Percentiles rank a stretch among this genome's conserved stretches.
Evolutionary conservation across 129 eudicot species (phyloP).

Genomic region (Centrapalus pauciflorus): DNA sequence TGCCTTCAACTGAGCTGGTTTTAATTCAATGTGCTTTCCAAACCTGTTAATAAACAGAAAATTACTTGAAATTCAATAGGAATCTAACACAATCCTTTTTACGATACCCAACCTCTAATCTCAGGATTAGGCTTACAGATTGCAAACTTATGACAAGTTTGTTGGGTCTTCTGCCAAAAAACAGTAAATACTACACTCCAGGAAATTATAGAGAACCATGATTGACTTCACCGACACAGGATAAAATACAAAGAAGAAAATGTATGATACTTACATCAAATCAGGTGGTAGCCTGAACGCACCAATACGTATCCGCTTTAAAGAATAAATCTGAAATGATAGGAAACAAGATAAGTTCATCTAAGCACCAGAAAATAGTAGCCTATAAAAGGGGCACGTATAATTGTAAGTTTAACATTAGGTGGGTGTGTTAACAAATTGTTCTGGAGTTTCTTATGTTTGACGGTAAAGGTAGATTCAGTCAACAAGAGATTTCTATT

Average conservation of each 20-base stretch:
- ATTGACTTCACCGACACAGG: too few relatives aligned
- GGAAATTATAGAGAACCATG: background rate
- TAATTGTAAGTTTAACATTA: background rate
- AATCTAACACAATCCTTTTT: background rate
- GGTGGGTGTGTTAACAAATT: too few relatives aligned
- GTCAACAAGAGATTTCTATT: too few relatives aligned
- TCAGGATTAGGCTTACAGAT: too few relatives aligned
- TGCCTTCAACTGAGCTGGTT: slow-evolving; percentile 57
- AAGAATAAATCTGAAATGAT: slow-evolving; percentile 60
- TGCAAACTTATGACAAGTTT: too few relatives aligned
- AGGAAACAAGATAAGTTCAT: background rate
- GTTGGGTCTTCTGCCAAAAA: background rate
- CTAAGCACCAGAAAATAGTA: too few relatives aligned
- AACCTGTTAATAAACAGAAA: slow-evolving; percentile 40
- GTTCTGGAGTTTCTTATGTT: too few relatives aligned
- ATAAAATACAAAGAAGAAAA: background rate
- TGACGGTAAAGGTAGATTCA: too few relatives aligned
- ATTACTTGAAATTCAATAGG: background rate
- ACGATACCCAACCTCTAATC: background rate
- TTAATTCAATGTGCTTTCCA: slow-evolving; percentile 76
- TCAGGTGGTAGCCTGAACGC: slow-evolving; percentile 92
- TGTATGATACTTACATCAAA: slow-evolving; percentile 59
- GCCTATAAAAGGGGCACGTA: too few relatives aligned
- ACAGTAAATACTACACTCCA: too few relatives aligned
- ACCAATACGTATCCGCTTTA: slow-evolving; percentile 86